Evolutionary conservation across 208 protist species (phyloP).

Genomic region (Acanthamoeba triangularis): DNA sequence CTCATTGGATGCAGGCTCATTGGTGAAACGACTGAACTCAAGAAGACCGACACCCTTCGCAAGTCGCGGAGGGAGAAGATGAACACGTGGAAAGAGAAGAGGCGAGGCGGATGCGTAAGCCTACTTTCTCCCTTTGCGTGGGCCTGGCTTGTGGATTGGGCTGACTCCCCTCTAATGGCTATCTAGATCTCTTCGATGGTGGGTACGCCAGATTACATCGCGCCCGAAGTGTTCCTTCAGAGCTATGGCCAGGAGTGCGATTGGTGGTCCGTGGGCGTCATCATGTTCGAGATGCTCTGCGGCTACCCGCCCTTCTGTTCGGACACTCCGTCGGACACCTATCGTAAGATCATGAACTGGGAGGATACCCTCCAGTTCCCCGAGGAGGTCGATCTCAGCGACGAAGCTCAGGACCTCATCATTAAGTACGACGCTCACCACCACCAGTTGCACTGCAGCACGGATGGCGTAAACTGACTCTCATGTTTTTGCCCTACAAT

Average conservation of each 20-base stretch:
- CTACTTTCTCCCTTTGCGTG: neutral
- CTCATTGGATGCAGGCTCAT: neutral
- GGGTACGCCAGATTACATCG: slow-evolving; percentile 98
- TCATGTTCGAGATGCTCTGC: slow-evolving; percentile 98
- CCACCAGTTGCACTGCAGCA: neutral
- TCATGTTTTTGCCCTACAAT: neutral
- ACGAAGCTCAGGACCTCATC: slow-evolving; percentile 96
- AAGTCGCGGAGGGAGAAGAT: slow-evolving; percentile 73
- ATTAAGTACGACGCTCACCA: slow-evolving; percentile 69
- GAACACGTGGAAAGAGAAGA: slow-evolving; percentile 72
- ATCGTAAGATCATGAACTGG: slow-evolving; percentile 97
- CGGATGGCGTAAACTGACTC: neutral
- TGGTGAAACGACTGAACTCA: slow-evolving; percentile 64
- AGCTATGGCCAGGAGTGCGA: slow-evolving; percentile 98
- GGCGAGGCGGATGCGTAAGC: slow-evolving; percentile 19
- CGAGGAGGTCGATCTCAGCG: slow-evolving; percentile 91
- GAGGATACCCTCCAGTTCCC: slow-evolving; percentile 95
- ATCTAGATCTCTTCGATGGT: slow-evolving; percentile 80
- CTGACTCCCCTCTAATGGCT: neutral
- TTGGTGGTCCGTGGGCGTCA: slow-evolving; percentile 99
- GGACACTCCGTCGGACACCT: slow-evolving; percentile 94
- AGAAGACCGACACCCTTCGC: slow-evolving; percentile 52
- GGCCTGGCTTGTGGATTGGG: neutral
- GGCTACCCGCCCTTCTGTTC: slow-evolving; percentile 98
- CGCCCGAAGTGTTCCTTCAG: slow-evolving; percentile 96